Conservation (phyloP, 139 green algal genomes). For the Auxenochlorella protothecoides region DNA sequence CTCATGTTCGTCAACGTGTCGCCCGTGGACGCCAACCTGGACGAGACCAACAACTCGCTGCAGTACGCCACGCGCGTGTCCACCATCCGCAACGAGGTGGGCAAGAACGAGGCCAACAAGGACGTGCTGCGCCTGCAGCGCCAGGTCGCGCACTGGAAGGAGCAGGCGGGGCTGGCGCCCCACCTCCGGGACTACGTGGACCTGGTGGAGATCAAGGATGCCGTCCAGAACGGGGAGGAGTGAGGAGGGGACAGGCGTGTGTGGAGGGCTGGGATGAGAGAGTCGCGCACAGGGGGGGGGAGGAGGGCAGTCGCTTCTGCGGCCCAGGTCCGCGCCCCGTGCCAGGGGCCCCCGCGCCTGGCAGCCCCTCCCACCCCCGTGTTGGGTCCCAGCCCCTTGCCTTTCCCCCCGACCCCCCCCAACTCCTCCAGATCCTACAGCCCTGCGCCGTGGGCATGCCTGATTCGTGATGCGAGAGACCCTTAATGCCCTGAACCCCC, state of each 20-base stretch:
- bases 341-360: too few relatives aligned
- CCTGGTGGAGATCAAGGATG: slow-evolving; percentile 21
- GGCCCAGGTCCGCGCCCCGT: too few relatives aligned
- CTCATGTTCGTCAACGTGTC: slow-evolving; percentile 74
- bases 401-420: too few relatives aligned
- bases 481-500: too few relatives aligned
- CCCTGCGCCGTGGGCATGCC: too few relatives aligned
- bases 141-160: slow-evolving; percentile 85
- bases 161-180: slow-evolving; percentile 72
- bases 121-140: slow-evolving; percentile 73
- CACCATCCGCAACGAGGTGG: slow-evolving; percentile 88
- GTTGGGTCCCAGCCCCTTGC: too few relatives aligned
- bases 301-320: too few relatives aligned
- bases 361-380: too few relatives aligned
- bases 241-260: not conserved
- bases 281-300: too few relatives aligned
- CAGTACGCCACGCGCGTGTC: slow-evolving; percentile 83
- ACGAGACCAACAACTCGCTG: slow-evolving; percentile 80
- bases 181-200: slow-evolving; percentile 45
- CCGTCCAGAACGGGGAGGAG: slow-evolving; percentile 11
- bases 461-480: too few relatives aligned
- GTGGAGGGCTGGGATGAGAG: too few relatives aligned
- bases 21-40: slow-evolving; percentile 80
- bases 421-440: too few relatives aligned
- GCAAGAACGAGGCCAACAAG: slow-evolving; percentile 72